Percentiles rank a stretch among this genome's conserved stretches.
Conservation (phyloP, 768 basidiomycete species). For the Myochromella boudieri region DNA sequence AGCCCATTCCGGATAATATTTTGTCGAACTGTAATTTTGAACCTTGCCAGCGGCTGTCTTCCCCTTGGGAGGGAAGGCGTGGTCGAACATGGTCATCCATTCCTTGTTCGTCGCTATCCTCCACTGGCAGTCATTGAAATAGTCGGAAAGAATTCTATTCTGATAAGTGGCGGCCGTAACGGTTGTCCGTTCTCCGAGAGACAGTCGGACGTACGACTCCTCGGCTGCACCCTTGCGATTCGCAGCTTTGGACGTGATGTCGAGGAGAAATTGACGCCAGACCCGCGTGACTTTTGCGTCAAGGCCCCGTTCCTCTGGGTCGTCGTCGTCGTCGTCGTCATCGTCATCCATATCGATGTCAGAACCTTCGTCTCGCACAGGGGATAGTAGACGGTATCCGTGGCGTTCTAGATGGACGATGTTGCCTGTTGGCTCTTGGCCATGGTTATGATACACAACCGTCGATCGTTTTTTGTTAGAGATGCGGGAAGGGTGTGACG, state of each 20-base stretch:
- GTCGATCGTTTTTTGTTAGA: not conserved
- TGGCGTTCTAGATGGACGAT: not conserved
- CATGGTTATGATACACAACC: not conserved
- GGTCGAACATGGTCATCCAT: too few relatives aligned
- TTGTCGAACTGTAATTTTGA: too few relatives aligned
- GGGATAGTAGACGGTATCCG: not conserved
- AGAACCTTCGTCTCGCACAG: not conserved
- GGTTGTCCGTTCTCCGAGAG: not conserved
- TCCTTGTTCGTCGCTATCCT: too few relatives aligned
- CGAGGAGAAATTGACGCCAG: constrained; percentile 24
- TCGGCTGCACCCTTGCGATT: constrained; percentile 8
- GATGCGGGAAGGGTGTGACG: not conserved
- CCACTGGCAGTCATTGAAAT: constrained; percentile 19
- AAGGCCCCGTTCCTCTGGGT: not conserved
- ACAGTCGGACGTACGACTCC: constrained; percentile 17
- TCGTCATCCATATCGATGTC: too few relatives aligned
- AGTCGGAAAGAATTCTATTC: constrained; percentile 12
- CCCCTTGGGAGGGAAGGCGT: too few relatives aligned
- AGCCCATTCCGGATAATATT: too few relatives aligned
- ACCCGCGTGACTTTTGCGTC: constrained; percentile 14
- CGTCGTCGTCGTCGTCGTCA: too few relatives aligned
- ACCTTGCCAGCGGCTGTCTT: too few relatives aligned
- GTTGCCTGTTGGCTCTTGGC: not conserved
- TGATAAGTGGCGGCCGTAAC: constrained; percentile 14
- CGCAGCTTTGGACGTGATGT: constrained; percentile 19